These are phyloP conservation scores for Gnomoniopsis smithogilvyi DNA, from an alignment of 2,329 filamentous ascomycete species.

Conservation along the genomic window DNA sequence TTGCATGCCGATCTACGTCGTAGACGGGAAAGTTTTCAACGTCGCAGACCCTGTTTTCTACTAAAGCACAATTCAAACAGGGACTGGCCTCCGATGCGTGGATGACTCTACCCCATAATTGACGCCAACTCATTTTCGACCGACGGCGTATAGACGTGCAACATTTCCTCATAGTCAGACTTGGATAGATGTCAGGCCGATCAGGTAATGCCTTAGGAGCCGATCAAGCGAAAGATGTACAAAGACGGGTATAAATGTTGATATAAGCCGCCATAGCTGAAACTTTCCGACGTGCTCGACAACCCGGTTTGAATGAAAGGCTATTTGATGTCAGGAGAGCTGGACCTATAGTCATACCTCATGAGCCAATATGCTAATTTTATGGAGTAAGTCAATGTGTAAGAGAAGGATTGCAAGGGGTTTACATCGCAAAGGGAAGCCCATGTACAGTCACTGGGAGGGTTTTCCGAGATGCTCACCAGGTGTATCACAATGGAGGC, in stretches of 20 bases:
- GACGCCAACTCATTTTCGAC: neutral
- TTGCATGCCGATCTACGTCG: neutral
- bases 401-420: too few species aligned
- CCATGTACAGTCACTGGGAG: too few species aligned
- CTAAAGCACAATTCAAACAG: neutral
- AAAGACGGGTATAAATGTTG: neutral
- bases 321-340: too few species aligned
- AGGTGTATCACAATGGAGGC: too few species aligned
- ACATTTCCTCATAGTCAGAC: neutral
- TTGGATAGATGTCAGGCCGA: neutral
- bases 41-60: neutral
- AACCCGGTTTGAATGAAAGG: too few species aligned
- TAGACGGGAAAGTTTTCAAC: neutral
- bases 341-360: too few species aligned
- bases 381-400: too few species aligned
- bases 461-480: too few species aligned
- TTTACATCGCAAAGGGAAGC: too few species aligned
- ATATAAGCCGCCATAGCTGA: too few species aligned
- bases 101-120: neutral
- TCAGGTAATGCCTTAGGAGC: neutral
- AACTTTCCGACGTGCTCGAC: too few species aligned
- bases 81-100: neutral
- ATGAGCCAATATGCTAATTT: too few species aligned
- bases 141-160: neutral
- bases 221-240: neutral